Evolutionary conservation across 495 filamentous ascomycete species (phyloP), one percentile per base, ranked within the genome.

Genomic region (Pyrenula aspistea): DNA sequence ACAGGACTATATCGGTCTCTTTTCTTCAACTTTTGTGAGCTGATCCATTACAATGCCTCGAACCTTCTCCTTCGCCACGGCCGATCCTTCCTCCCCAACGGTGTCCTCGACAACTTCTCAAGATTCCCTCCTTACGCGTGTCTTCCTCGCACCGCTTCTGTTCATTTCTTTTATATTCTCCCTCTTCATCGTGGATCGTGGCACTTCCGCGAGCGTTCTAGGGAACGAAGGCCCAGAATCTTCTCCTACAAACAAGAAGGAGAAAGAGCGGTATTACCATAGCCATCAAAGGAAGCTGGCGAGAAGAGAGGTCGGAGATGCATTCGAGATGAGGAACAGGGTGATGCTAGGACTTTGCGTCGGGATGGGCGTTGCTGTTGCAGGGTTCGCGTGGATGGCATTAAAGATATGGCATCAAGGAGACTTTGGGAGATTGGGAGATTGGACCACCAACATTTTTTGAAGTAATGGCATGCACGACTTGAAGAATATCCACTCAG

Each of bases 91-190:
- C 8, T 42, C 31, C 8, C 31, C 31, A 8, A 42, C 31, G 8
- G 31, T 8, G 20, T 19, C n/a, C 19, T 48, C 42, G 11, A 52
- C 50, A 8, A 52, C 50, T 19, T 8, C 50, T 19, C 50, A 52
- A 24, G 50, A 24, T 53, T 56, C 21, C 23, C 59, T 22, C 25
- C 49, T 10, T 23, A 23, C 19, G 22, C 53, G 77, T 74, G 8
- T 73, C 4, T 52, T 80, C 53, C 72, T 77, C 60, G 73, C 76
- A 2, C 77, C 77, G 1, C 51, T 79, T 19, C 65, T 73, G 53
- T 71, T 81, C 63, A 55, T 77, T 55, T 68, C 75, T 19, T 81
- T 81, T 68, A 52, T 81, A 59, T 21, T 80, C 55, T 79, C 77
- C 12, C 72, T 81, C 31, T 65, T 66, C 57, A 57, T 79, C 4